Percentiles rank a stretch among this genome's conserved stretches.
Evolutionary conservation across 1,139 yeast genomes (phyloP).

Genomic region (Suhomyces panamericanus): DNA sequence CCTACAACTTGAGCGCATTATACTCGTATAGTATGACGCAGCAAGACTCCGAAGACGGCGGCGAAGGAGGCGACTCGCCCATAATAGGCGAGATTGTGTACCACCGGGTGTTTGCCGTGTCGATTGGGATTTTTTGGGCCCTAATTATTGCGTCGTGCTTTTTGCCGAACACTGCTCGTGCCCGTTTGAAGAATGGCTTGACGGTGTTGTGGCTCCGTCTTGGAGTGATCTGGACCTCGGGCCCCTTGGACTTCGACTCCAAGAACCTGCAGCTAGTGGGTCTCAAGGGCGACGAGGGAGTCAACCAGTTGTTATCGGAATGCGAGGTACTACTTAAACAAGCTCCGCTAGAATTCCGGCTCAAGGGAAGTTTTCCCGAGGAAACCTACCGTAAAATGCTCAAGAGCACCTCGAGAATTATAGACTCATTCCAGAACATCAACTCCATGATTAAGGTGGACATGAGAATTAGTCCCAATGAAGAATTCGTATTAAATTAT

Average conservation of each 20-base stretch:
- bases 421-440: slow-evolving; percentile 76
- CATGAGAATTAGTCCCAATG: slow-evolving; percentile 53
- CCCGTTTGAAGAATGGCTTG: slow-evolving; percentile 62
- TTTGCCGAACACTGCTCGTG: slow-evolving; percentile 75
- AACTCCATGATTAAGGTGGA: slow-evolving; percentile 66
- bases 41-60: slow-evolving; percentile 61
- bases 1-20: slow-evolving; percentile 77
- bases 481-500: slow-evolving; percentile 54
- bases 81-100: slow-evolving; percentile 75
- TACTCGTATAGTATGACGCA: slow-evolving; percentile 71
- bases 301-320: slow-evolving; percentile 60
- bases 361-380: slow-evolving; percentile 72
- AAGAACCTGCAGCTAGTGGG: slow-evolving; percentile 40
- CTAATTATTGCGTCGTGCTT: slow-evolving; percentile 61
- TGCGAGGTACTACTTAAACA: slow-evolving; percentile 61
- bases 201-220: slow-evolving; percentile 73
- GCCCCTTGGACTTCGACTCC: slow-evolving; percentile 42
- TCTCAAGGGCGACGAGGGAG: slow-evolving; percentile 51
- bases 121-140: slow-evolving; percentile 78
- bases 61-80: slow-evolving; percentile 71
- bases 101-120: slow-evolving; percentile 73
- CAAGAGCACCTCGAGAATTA: slow-evolving; percentile 58
- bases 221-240: slow-evolving; percentile 81
- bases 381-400: slow-evolving; percentile 52
- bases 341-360: slow-evolving; percentile 73